Base-by-base conservation (phyloP, 1,284 basidiomycete genomes). In the Puccinia brachypodii region DNA sequence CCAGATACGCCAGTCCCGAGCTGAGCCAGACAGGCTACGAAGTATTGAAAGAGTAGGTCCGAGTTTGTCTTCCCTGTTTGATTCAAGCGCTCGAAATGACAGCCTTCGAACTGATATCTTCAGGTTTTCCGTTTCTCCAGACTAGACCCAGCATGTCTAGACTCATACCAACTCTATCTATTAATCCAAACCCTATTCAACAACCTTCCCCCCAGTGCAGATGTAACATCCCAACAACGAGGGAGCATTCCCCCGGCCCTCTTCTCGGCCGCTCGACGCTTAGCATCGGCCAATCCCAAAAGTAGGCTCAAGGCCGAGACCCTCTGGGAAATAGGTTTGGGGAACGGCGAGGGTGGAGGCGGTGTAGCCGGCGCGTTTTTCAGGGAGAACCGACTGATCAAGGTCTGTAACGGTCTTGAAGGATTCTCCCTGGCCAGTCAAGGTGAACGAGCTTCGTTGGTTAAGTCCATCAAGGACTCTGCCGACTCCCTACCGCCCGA, bases 21-120 rank as follows among this genome's bases (percentile, higher is more conserved):
- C 92, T 97, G n/a, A 92, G 92, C 87, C 95, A 93, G 86, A 89
- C 88, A 50, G 95, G 96, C 8, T 98, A 94, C 92, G 91, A 90
- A 28, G 88, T 88, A 0, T 86, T 96, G 28, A 94, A 94, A 89
- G 92, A 94, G 94, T 96, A 85, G 87, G 90, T 86, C 56, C 36
- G 31, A n/a, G 1, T 16, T 42, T 28, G 1, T 13, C 16, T 66
- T 38, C 2, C 42, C 28, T 11, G 22, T 4, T 66, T 14, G 22
- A n/a, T 60, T 28, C 64, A 25, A 40, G 62, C 2, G 16, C 22
- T 28, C 22, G 0, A 9, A 50, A 38, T 72, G 69, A 72, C 44
- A 50, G 33, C 42, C 28, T 72, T 72, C 33, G 69, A 53, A 47
- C 69, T 72, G 44, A 72, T 72, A 33, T 53, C 19, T 72, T 28